These are phyloP conservation scores for Graphilbum fragrans DNA, from an alignment of 2,329 filamentous ascomycete species.

Conservation along the genomic window DNA sequence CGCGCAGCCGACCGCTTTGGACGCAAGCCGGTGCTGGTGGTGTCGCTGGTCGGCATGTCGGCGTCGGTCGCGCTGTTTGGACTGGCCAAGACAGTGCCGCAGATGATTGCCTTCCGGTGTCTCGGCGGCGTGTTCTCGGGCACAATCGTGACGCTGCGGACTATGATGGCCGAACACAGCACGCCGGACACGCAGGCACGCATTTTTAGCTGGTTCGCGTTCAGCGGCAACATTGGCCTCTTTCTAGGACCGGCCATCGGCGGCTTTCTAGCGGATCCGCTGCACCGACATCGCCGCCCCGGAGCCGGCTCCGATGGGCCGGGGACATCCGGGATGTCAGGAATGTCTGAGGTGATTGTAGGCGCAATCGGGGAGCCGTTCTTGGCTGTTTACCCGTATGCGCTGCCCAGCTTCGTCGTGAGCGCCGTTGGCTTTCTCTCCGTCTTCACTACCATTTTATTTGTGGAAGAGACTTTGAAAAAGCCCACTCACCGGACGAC, in stretches of 20 bases:
- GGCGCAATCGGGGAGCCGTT: slow-evolving; percentile 27
- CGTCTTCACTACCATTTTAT: slow-evolving; percentile 38
- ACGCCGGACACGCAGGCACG: slow-evolving; percentile 57
- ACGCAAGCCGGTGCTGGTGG: slow-evolving; percentile 32
- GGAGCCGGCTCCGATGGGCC: slow-evolving; percentile 3
- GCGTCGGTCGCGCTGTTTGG: slow-evolving; percentile 55
- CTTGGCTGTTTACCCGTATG: slow-evolving; percentile 54
- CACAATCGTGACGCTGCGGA: slow-evolving; percentile 60
- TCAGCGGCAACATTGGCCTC: slow-evolving; percentile 62
- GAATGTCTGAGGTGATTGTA: too few relatives aligned
- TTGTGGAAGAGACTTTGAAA: slow-evolving; percentile 49
- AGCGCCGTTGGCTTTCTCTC: slow-evolving; percentile 40
- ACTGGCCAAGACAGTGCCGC: slow-evolving; percentile 49
- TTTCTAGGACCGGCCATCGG: slow-evolving; percentile 60
- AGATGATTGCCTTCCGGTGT: slow-evolving; percentile 65
- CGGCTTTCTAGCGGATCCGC: slow-evolving; percentile 57
- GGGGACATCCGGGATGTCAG: too few relatives aligned
- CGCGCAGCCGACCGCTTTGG: slow-evolving; percentile 44
- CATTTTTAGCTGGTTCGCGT: slow-evolving; percentile 67
- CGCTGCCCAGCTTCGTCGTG: slow-evolving; percentile 48
- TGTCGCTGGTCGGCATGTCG: slow-evolving; percentile 52
- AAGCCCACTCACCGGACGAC: neutral
- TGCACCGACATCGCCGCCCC: slow-evolving; percentile 41
- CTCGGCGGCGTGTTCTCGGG: slow-evolving; percentile 63
- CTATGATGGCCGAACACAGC: slow-evolving; percentile 66